Percentiles rank a stretch among this genome's conserved stretches.
Evolutionary conservation across 768 basidiomycete species (phyloP).

Genomic region (Leccinum pellstonianum): DNA sequence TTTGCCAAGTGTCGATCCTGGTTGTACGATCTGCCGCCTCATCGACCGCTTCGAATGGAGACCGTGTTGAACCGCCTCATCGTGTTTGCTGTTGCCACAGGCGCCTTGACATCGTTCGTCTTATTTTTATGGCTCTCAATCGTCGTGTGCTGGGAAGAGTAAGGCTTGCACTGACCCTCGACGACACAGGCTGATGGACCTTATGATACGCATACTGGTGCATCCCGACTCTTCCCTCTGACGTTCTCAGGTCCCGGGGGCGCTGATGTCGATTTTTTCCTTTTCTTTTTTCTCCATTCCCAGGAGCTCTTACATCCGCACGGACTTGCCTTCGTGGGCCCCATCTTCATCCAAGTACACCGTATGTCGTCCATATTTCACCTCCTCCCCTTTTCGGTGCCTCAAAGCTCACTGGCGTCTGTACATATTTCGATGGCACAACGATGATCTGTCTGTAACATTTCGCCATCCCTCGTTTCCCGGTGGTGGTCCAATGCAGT

Average conservation of each 20-base stretch:
- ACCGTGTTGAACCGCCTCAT: constrained; percentile 24
- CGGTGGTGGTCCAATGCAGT: constrained; percentile 10
- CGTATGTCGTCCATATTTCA: constrained; percentile 15
- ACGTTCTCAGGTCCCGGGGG: neutral
- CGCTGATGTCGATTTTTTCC: neutral
- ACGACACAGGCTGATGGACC: constrained; percentile 20
- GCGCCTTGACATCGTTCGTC: constrained; percentile 26
- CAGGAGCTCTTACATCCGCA: constrained; percentile 21
- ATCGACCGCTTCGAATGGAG: constrained; percentile 15
- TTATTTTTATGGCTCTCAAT: neutral
- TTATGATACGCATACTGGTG: constrained; percentile 27
- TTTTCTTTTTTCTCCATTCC: neutral
- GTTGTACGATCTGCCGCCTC: neutral
- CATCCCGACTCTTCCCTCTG: neutral
- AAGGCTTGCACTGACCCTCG: neutral
- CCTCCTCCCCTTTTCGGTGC: neutral
- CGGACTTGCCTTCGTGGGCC: constrained; percentile 19
- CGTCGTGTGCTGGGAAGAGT: neutral
- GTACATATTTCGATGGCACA: neutral
- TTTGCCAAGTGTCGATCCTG: constrained; percentile 15
- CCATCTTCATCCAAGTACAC: constrained; percentile 26
- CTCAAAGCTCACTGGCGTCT: neutral
- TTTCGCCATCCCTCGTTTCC: neutral
- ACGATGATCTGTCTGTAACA: too few relatives aligned
- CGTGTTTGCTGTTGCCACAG: constrained; percentile 27